Conservation (phyloP, 2,329 filamentous ascomycete species). For the Colletotrichum zoysiae region DNA sequence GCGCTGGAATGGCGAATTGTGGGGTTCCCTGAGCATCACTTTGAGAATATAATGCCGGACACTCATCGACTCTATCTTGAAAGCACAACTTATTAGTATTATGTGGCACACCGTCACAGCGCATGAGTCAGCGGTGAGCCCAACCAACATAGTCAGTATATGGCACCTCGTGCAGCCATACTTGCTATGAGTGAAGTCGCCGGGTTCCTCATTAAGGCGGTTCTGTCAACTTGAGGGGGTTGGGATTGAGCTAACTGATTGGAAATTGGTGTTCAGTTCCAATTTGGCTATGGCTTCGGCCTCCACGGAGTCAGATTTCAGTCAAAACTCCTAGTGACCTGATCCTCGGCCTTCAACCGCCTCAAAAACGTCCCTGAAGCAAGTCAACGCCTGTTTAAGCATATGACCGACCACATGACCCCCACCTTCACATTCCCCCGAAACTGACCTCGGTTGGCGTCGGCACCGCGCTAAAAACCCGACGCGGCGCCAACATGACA, state of each 20-base stretch:
- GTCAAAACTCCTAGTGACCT: not conserved
- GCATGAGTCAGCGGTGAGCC: not conserved
- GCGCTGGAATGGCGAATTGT: not conserved
- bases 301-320: not conserved
- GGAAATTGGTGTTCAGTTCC: not conserved
- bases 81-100: not conserved
- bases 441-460: slow-evolving; percentile 30
- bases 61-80: not conserved
- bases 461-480: not conserved
- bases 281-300: not conserved
- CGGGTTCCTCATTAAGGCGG: not conserved
- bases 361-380: too few relatives aligned
- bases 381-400: not conserved
- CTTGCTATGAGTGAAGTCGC: not conserved
- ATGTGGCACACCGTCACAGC: not conserved
- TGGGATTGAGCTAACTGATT: not conserved
- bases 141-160: not conserved
- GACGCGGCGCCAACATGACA: slow-evolving; percentile 1
- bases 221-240: not conserved
- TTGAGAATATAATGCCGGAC: not conserved
- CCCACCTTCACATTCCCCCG: slow-evolving; percentile 3
- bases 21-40: not conserved
- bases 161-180: not conserved
- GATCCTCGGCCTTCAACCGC: not conserved
- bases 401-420: not conserved